phyloP scores from a whole-genome alignment of 1,139 yeast species.

The Yarrowia galli region DNA sequence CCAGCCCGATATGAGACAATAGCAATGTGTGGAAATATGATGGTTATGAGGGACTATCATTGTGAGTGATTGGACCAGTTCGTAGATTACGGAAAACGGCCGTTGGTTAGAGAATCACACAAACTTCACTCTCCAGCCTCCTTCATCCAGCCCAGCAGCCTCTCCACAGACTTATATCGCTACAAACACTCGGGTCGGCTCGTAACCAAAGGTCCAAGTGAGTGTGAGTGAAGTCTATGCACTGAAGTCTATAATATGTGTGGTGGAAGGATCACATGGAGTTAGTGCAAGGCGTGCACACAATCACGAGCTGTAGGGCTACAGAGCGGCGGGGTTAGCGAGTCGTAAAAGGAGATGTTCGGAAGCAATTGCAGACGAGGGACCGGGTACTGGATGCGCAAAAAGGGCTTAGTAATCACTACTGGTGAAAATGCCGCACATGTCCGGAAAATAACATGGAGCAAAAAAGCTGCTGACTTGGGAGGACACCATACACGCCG shows the following conservation, averaged over 20 bases:
- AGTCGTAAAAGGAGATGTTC: background rate
- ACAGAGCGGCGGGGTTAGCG: background rate
- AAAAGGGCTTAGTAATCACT: background rate
- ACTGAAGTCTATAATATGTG: background rate
- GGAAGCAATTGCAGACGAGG: background rate
- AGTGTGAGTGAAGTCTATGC: background rate
- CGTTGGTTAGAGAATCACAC: background rate
- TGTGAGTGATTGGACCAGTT: too few species aligned
- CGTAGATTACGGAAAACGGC: too few species aligned
- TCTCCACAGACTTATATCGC: background rate
- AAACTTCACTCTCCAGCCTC: background rate
- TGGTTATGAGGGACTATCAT: too few species aligned
- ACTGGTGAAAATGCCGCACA: slow-evolving; percentile 17
- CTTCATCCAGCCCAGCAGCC: background rate
- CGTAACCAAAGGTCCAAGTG: background rate
- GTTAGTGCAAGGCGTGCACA: slow-evolving; percentile 20
- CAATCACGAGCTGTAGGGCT: background rate
- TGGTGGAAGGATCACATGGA: slow-evolving; percentile 25
- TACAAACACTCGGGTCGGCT: slow-evolving; percentile 10
- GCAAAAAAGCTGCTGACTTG: slow-evolving; percentile 35
- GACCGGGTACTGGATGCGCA: background rate
- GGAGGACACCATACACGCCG: slow-evolving; percentile 35
- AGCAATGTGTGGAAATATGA: background rate
- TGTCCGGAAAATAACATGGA: slow-evolving; percentile 31
- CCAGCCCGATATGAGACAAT: slow-evolving; percentile 27